Conservation (phyloP, 768 basidiomycete species). For the Roridomyces roridus region DNA sequence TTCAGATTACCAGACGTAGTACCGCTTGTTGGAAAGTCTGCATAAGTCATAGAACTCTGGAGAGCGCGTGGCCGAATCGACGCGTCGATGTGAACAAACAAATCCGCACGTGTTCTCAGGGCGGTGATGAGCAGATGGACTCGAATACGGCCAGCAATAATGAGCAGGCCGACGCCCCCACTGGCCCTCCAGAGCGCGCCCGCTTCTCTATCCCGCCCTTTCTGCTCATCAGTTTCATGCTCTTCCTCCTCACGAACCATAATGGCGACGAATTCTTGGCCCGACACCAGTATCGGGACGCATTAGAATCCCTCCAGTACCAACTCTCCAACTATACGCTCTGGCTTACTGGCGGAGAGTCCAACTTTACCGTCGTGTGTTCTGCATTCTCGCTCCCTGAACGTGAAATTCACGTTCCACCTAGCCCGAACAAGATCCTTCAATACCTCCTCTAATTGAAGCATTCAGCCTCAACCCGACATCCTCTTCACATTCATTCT, state of each 20-base stretch:
- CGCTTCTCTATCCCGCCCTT: slow-evolving; percentile 75
- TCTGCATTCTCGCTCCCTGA: neutral
- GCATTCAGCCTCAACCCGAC: slow-evolving; percentile 53
- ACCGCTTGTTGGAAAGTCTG: too few species aligned
- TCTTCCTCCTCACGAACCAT: slow-evolving; percentile 82
- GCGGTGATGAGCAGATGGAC: slow-evolving; percentile 11
- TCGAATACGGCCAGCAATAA: slow-evolving; percentile 38
- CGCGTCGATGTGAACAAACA: neutral
- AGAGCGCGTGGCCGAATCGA: too few species aligned
- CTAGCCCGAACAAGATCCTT: slow-evolving; percentile 54
- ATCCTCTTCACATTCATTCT: slow-evolving; percentile 64
- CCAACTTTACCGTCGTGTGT: slow-evolving; percentile 72
- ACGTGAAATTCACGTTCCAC: slow-evolving; percentile 1
- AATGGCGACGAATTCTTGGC: slow-evolving; percentile 71
- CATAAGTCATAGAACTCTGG: too few species aligned
- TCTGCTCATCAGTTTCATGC: slow-evolving; percentile 73
- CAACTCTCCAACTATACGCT: slow-evolving; percentile 77
- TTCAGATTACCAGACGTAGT: too few species aligned
- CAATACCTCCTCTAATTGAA: slow-evolving; percentile 53
- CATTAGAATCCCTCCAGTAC: slow-evolving; percentile 57
- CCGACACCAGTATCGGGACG: slow-evolving; percentile 69
- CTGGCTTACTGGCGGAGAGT: slow-evolving; percentile 72
- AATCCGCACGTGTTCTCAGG: neutral
- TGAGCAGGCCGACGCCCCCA: slow-evolving; percentile 36
- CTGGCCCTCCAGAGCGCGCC: slow-evolving; percentile 40